Conservation (phyloP, 176 grass and related monocot genomes). For the Oryza punctata region DNA sequence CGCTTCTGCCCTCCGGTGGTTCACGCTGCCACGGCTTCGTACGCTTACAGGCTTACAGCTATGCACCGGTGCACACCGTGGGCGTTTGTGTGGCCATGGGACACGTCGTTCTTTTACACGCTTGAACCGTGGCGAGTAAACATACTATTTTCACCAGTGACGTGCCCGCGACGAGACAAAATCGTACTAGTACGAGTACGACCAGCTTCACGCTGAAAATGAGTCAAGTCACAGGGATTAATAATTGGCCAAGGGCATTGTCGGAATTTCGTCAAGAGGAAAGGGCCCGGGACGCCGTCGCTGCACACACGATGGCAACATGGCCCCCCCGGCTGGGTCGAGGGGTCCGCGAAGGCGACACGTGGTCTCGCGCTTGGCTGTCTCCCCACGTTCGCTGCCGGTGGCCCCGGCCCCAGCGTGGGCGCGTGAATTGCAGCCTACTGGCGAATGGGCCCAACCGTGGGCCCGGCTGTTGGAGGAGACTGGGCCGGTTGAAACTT, state of each 20-base stretch:
- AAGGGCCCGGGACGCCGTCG: conserved; percentile 9
- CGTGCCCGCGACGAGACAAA: not conserved
- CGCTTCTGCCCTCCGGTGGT: conserved; percentile 35
- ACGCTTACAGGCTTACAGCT: not conserved
- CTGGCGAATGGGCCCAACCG: not conserved
- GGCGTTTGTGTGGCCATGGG: not conserved
- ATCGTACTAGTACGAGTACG: not conserved
- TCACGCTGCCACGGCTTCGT: not conserved
- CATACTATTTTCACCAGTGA: too few relatives aligned
- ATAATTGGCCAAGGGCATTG: conserved; percentile 32
- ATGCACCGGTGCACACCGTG: not conserved
- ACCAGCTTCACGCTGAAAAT: not conserved
- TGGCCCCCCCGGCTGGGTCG: not conserved
- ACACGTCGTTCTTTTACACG: not conserved
- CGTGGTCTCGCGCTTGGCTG: not conserved
- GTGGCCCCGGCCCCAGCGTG: not conserved
- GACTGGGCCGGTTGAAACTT: not conserved
- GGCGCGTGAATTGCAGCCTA: conserved; percentile 19
- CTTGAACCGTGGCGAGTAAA: not conserved
- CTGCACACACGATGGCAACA: conserved; percentile 24
- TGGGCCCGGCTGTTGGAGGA: not conserved
- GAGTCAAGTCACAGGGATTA: not conserved
- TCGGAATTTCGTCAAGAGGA: not conserved
- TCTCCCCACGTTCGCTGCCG: conserved; percentile 30
- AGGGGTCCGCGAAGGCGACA: conserved; percentile 17